Evolutionary conservation across 73 alveolate genomes (phyloP), one percentile per base, ranked within the genome.

Genomic region (Paramecium sexaurelia): DNA sequence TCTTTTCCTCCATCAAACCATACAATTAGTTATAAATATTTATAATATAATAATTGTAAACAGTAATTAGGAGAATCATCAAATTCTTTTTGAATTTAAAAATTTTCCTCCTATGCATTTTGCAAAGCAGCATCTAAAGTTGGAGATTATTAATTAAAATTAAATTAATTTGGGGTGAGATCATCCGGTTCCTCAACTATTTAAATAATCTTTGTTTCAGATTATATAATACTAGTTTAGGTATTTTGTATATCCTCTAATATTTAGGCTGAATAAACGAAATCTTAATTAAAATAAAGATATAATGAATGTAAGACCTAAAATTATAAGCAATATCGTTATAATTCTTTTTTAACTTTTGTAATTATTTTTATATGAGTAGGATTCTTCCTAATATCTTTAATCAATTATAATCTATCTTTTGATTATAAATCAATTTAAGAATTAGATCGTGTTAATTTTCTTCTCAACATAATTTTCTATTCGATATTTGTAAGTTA

Each of bases 1-100:
- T 66, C 83, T 29, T 66, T 66, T 1, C 83, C 83, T 26, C 47
- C 37, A 66, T 66, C 83, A 24, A 66, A 66, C 83, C 83, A 66
- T 4, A 66, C 43, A 20, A 66, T 66, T 32, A 66, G 24, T 66
- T 66, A 6, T 66, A 66, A 66, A 66, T 66, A 66, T 66, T 66
- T 66, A 27, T 66, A 66, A 66, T 29, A 66, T 29, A 66, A 17
- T 51, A 51, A 51, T 7, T 51, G 67, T 17, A 51, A 51, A 51
- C 67, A 51, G 67, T 51, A 51, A 51, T 51, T 51, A 51, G 67
- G 67, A 0, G 67, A 51, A 20, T 51, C 67, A 51, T 51, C 67
- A 51, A 51, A 51, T 51, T 51, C 67, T 66, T 66, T 29, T 66
- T 66, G 5, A 1, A 29, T 11, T 24, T 66, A 41, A 66, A 66